Conservation (phyloP, 176 grass and related monocot species). For the Themeda triandra region DNA sequence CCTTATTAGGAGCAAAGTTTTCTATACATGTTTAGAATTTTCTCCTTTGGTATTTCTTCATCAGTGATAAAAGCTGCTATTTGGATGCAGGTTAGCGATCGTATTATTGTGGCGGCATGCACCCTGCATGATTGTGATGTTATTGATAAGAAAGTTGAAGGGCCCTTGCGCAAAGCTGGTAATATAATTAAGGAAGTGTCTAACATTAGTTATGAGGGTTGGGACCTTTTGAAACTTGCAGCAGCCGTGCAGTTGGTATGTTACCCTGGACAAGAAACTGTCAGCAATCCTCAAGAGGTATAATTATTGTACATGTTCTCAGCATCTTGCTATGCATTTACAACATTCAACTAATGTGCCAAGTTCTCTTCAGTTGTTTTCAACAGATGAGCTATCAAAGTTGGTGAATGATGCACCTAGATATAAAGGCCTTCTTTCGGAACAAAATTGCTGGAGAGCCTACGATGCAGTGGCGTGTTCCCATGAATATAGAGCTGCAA, state of each 20-base stretch:
- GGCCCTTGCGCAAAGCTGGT: background rate
- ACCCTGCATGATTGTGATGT: background rate
- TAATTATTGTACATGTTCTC: background rate
- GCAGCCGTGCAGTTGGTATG: background rate
- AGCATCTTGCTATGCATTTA: background rate
- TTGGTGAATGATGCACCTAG: background rate
- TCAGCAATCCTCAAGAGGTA: background rate
- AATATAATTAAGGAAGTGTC: background rate
- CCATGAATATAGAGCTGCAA: background rate
- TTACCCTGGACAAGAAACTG: background rate
- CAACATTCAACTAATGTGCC: background rate
- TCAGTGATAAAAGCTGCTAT: background rate
- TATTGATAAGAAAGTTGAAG: background rate
- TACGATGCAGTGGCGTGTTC: background rate
- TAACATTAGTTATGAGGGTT: background rate
- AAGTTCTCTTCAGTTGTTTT: slow-evolving; percentile 17
- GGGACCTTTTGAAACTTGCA: background rate
- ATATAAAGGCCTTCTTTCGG: background rate
- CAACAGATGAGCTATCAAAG: background rate
- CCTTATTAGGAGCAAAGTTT: no score
- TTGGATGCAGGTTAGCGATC: slow-evolving; percentile 3
- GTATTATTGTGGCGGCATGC: background rate
- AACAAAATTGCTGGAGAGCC: background rate
- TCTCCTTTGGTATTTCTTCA: background rate
- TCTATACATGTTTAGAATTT: background rate